phyloP scores from a whole-genome alignment of 2,329 filamentous ascomycete genomes.

The Fusarium haematococcum region DNA sequence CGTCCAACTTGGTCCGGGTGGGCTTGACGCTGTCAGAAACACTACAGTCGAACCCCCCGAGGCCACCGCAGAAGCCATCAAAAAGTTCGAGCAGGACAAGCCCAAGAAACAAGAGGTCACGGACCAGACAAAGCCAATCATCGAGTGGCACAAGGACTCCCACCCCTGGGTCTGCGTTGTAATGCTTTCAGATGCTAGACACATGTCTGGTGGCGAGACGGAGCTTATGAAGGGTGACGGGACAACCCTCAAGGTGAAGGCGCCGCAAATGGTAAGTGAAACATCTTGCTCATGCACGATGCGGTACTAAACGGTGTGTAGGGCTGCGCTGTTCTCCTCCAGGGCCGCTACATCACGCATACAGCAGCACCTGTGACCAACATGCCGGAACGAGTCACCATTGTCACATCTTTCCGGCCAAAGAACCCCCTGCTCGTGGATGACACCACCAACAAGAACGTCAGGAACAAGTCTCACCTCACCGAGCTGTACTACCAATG shows the following conservation, averaged over 20 bases:
- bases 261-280: slow-evolving; percentile 37
- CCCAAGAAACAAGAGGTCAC: slow-evolving; percentile 20
- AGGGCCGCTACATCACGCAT: slow-evolving; percentile 60
- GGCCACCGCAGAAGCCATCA: slow-evolving; percentile 37
- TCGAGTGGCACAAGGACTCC: slow-evolving; percentile 61
- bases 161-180: slow-evolving; percentile 64
- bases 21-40: slow-evolving; percentile 35
- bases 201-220: slow-evolving; percentile 58
- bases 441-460: slow-evolving; percentile 52
- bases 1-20: slow-evolving; percentile 48
- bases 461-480: slow-evolving; percentile 41
- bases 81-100: slow-evolving; percentile 22
- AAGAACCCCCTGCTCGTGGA: slow-evolving; percentile 54
- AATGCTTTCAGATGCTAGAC: slow-evolving; percentile 61
- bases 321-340: slow-evolving; percentile 58
- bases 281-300: background rate
- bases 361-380: slow-evolving; percentile 55
- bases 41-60: slow-evolving; percentile 45
- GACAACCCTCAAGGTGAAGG: slow-evolving; percentile 40
- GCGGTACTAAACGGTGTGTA: slow-evolving; percentile 1
- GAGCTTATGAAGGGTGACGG: slow-evolving; percentile 43
- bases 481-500: slow-evolving; percentile 47
- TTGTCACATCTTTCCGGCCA: slow-evolving; percentile 60
- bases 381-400: slow-evolving; percentile 58
- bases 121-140: slow-evolving; percentile 35